Conservation (phyloP, 2,329 filamentous ascomycete species). For the Sclerotinia trifoliorum region DNA sequence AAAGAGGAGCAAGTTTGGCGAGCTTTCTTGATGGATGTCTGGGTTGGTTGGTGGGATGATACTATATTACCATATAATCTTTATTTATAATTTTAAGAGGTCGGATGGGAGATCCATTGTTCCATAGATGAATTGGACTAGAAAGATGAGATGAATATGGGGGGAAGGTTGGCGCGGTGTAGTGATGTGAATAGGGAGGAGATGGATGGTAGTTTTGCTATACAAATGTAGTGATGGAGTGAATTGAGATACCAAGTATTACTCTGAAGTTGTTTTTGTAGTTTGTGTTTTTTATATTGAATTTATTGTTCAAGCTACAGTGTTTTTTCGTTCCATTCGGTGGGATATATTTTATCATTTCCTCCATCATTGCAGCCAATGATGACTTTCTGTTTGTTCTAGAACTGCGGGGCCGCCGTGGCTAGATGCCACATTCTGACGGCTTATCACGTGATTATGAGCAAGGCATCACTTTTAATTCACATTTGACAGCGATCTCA, state of each 20-base stretch:
- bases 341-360: too few relatives aligned
- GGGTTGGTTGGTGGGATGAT: not conserved
- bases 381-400: not conserved
- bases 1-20: not conserved
- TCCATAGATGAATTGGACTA: not conserved
- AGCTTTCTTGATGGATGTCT: not conserved
- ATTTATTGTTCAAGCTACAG: too few relatives aligned
- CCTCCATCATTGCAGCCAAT: not conserved
- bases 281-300: too few relatives aligned
- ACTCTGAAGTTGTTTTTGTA: too few relatives aligned
- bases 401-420: not conserved
- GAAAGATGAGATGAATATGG: not conserved
- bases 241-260: not conserved
- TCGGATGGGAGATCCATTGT: not conserved
- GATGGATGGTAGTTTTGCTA: not conserved
- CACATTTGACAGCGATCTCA: not conserved
- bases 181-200: not conserved
- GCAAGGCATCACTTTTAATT: not conserved
- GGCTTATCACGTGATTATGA: not conserved
- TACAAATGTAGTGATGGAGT: not conserved
- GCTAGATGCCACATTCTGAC: not conserved
- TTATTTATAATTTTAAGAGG: not conserved
- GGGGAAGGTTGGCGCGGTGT: too few relatives aligned
- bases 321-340: too few relatives aligned
- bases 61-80: not conserved